Evolutionary conservation across 768 basidiomycete species (phyloP).

Genomic region (Hysterangium stoloniferum): DNA sequence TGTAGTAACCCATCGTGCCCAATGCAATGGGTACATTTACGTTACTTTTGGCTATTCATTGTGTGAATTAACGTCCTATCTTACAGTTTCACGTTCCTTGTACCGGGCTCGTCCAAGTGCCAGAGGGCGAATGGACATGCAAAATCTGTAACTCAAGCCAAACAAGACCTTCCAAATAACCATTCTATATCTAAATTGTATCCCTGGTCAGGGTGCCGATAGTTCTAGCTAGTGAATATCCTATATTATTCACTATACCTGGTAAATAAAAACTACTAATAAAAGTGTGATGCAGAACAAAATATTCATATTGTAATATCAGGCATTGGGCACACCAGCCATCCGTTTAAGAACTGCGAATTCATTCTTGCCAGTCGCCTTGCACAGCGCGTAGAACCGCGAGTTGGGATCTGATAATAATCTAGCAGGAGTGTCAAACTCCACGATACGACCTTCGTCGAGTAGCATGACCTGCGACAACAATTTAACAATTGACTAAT

Average conservation of each 20-base stretch:
- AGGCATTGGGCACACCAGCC: conserved; percentile 32
- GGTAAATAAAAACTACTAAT: too few relatives aligned
- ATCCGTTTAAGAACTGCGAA: conserved; percentile 61
- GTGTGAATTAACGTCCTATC: neutral
- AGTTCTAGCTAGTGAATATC: too few relatives aligned
- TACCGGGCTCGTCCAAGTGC: neutral
- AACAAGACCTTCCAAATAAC: neutral
- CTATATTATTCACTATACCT: too few relatives aligned
- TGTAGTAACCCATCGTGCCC: neutral
- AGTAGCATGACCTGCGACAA: conserved; percentile 10
- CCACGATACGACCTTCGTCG: conserved; percentile 70
- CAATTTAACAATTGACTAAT: neutral
- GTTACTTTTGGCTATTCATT: neutral
- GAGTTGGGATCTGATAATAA: conserved; percentile 51
- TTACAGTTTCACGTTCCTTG: conserved; percentile 5
- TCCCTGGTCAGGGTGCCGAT: too few relatives aligned
- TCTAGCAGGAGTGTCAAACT: conserved; percentile 47
- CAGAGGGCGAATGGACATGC: conserved; percentile 5
- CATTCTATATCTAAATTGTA: neutral
- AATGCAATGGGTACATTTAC: neutral
- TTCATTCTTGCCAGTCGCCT: conserved; percentile 65
- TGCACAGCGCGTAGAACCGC: conserved; percentile 61
- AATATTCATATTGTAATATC: too few relatives aligned
- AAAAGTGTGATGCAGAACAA: conserved; percentile 1
- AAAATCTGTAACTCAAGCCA: neutral